phyloP scores from a whole-genome alignment of 2,329 filamentous ascomycete species.

The Aspergillus arachidicola region DNA sequence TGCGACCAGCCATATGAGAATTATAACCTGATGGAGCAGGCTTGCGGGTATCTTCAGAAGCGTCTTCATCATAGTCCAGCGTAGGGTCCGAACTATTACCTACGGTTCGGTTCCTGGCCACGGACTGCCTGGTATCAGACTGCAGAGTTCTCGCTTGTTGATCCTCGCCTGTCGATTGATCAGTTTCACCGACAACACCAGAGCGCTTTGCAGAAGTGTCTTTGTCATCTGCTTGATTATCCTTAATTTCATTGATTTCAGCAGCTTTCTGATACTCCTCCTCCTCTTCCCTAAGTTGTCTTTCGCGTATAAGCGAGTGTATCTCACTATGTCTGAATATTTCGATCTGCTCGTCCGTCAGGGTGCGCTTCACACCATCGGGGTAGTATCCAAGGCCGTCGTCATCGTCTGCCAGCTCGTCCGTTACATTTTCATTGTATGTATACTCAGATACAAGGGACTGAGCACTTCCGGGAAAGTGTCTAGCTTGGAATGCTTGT shows the following conservation, averaged over 20 bases:
- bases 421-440: neutral
- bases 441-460: neutral
- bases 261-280: slow-evolving; percentile 22
- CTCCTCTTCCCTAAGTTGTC: slow-evolving; percentile 32
- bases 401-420: slow-evolving; percentile 29
- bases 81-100: slow-evolving; percentile 28
- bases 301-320: slow-evolving; percentile 65
- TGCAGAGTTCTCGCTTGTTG: neutral
- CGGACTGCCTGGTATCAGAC: neutral
- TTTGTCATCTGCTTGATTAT: neutral
- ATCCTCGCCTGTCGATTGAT: neutral
- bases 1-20: slow-evolving; percentile 30
- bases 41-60: neutral
- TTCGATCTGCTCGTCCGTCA: slow-evolving; percentile 87
- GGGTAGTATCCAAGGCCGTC: slow-evolving; percentile 80
- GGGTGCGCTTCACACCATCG: slow-evolving; percentile 82
- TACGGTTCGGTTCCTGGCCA: neutral
- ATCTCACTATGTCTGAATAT: slow-evolving; percentile 91
- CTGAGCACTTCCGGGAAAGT: slow-evolving; percentile 52
- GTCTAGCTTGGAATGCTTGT: slow-evolving; percentile 58
- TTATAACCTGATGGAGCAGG: slow-evolving; percentile 1
- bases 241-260: slow-evolving; percentile 12
- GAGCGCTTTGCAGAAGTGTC: neutral
- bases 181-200: neutral
- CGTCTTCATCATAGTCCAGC: slow-evolving; percentile 50